Percentiles rank a stretch among this genome's conserved stretches.
phyloP scores from a whole-genome alignment of 805 yeast genomes.

The Teunomyces stri region DNA sequence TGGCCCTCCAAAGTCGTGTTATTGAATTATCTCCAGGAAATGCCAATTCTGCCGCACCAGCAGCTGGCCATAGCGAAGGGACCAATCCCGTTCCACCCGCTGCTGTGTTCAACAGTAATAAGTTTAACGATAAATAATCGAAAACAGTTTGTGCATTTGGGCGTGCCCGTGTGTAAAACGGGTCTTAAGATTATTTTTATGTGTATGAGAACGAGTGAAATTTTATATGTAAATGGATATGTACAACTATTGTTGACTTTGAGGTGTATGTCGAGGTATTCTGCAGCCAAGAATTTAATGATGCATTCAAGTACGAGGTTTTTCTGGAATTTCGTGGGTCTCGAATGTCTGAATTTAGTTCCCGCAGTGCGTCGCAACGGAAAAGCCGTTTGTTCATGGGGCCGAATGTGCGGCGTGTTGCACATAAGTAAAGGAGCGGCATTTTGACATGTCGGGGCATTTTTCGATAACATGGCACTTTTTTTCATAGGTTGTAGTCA shows the following conservation, averaged over 20 bases:
- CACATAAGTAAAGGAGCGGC: not conserved
- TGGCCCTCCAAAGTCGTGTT: slow-evolving; percentile 65
- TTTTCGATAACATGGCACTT: not conserved
- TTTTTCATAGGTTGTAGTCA: not conserved
- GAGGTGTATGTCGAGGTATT: no score
- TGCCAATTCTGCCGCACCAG: not conserved
- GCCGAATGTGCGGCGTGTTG: no score
- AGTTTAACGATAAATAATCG: slow-evolving; percentile 2
- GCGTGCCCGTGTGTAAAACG: not conserved
- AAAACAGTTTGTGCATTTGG: no score
- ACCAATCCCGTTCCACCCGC: slow-evolving; percentile 11
- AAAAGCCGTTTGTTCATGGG: not conserved
- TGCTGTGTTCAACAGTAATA: slow-evolving; percentile 8
- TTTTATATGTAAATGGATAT: not conserved
- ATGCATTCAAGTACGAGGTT: not conserved
- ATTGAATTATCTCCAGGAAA: slow-evolving; percentile 41
- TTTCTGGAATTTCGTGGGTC: not conserved
- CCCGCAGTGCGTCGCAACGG: no score
- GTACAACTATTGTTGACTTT: no score
- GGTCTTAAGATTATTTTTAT: not conserved
- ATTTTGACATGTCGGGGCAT: slow-evolving; percentile 1
- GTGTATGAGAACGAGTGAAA: not conserved
- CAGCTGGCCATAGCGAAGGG: not conserved
- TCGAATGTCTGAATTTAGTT: no score
- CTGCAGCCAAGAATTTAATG: not conserved